phyloP scores from a whole-genome alignment of 164 flowering plant species.

The Macadamia integrifolia region DNA sequence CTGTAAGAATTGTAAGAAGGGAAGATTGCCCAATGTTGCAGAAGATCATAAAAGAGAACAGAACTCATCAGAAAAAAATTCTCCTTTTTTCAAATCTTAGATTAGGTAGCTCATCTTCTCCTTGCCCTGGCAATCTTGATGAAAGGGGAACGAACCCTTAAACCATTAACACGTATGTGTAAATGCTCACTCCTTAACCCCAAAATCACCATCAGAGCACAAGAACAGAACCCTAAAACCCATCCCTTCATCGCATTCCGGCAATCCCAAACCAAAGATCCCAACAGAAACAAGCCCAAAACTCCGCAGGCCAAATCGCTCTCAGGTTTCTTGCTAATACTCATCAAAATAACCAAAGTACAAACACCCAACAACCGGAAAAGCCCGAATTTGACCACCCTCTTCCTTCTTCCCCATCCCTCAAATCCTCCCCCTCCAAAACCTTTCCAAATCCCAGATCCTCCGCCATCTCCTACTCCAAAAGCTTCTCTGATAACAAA shows the following conservation, averaged over 20 bases:
- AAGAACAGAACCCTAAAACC: constrained; percentile 28
- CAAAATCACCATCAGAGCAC: constrained; percentile 25
- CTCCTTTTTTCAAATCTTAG: neutral
- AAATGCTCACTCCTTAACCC: constrained; percentile 21
- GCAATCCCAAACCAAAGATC: constrained; percentile 13
- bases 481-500: constrained; percentile 29
- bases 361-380: constrained; percentile 16
- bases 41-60: neutral
- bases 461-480: constrained; percentile 31
- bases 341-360: constrained; percentile 16
- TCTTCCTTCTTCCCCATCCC: constrained; percentile 22
- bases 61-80: neutral
- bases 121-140: constrained; percentile 8
- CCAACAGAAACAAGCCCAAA: constrained; percentile 26
- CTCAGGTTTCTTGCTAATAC: constrained; percentile 19
- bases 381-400: constrained; percentile 14
- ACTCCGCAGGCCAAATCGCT: constrained; percentile 16
- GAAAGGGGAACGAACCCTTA: constrained; percentile 14
- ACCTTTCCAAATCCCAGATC: constrained; percentile 27
- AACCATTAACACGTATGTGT: constrained; percentile 15
- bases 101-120: constrained; percentile 7
- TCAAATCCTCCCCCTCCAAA: constrained; percentile 34
- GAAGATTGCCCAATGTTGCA: neutral
- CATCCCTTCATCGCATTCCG: constrained; percentile 22
- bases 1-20: neutral